These are phyloP conservation scores for Suillus cothurnatus DNA, from an alignment of 768 basidiomycete genomes.

Conservation along the genomic window DNA sequence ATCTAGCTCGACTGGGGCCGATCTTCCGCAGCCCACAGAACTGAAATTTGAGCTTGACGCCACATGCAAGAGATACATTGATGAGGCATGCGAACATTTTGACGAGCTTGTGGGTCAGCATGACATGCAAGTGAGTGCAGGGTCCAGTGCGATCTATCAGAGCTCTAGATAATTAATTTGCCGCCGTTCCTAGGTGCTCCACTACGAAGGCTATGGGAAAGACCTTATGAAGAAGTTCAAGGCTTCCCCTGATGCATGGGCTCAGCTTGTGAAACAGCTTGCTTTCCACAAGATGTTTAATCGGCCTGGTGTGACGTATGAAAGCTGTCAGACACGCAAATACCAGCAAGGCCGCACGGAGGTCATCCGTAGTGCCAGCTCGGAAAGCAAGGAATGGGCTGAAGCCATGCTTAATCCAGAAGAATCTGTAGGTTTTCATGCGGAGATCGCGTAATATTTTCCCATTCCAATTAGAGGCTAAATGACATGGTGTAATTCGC, in stretches of 20 bases:
- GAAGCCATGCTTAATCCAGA: constrained; percentile 80
- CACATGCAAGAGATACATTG: constrained; percentile 52
- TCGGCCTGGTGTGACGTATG: constrained; percentile 84
- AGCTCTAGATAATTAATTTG: background rate
- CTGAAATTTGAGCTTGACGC: constrained; percentile 70
- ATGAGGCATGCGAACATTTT: constrained; percentile 65
- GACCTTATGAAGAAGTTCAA: constrained; percentile 79
- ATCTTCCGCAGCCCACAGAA: constrained; percentile 63
- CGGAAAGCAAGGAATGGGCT: constrained; percentile 82
- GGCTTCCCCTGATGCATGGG: constrained; percentile 92
- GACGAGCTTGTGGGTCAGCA: constrained; percentile 76
- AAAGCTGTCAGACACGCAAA: constrained; percentile 92
- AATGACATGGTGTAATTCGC: background rate
- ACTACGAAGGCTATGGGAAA: constrained; percentile 92
- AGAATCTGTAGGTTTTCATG: constrained; percentile 43
- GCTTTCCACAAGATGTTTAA: constrained; percentile 87
- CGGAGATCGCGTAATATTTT: constrained; percentile 1
- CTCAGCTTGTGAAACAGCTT: constrained; percentile 93
- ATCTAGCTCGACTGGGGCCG: constrained; percentile 31
- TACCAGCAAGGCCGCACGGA: constrained; percentile 92
- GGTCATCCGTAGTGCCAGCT: constrained; percentile 86
- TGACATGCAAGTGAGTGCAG: constrained; percentile 66
- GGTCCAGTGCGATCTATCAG: background rate
- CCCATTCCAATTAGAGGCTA: constrained; percentile 8
- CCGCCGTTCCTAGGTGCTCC: constrained; percentile 55